Evolutionary conservation across 495 filamentous ascomycete genomes (phyloP).

Genomic region (Geoglossum glabrum): DNA sequence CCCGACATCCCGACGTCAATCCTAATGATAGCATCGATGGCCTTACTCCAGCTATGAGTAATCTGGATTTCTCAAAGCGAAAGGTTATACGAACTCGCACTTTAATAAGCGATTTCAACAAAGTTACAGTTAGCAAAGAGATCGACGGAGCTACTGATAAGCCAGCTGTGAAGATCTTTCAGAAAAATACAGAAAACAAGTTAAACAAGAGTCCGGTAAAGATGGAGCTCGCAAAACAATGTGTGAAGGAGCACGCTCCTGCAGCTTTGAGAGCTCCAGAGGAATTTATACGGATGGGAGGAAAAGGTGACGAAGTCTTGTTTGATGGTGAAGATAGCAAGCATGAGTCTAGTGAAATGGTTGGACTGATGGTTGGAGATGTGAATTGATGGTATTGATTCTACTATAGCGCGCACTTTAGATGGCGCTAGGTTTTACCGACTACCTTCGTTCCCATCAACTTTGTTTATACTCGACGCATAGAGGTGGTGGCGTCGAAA

Average conservation of each 20-base stretch:
- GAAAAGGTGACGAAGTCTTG: slow-evolving; percentile 59
- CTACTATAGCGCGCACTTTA: not conserved
- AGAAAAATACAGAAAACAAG: slow-evolving; percentile 24
- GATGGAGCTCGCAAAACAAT: slow-evolving; percentile 13
- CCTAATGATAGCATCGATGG: slow-evolving; percentile 81
- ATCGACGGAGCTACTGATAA: slow-evolving; percentile 29
- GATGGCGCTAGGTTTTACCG: not conserved
- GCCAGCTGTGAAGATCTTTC: slow-evolving; percentile 51
- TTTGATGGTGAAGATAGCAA: slow-evolving; percentile 40
- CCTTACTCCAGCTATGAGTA: slow-evolving; percentile 59
- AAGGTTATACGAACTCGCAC: slow-evolving; percentile 69
- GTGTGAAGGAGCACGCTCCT: slow-evolving; percentile 35
- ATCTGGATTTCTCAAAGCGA: slow-evolving; percentile 67
- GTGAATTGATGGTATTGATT: not conserved
- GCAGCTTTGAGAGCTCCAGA: slow-evolving; percentile 40
- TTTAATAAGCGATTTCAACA: slow-evolving; percentile 62
- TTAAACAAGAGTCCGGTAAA: slow-evolving; percentile 5
- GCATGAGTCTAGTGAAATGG: slow-evolving; percentile 11
- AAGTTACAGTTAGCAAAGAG: slow-evolving; percentile 45
- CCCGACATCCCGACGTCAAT: slow-evolving; percentile 19
- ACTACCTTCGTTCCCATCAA: not conserved
- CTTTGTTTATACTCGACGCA: not conserved
- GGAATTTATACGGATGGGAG: slow-evolving; percentile 65
- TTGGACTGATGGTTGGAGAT: not conserved
- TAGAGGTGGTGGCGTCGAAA: too few relatives aligned